Conservation (phyloP, 257 asterid genomes). For the Solanum rostratum region DNA sequence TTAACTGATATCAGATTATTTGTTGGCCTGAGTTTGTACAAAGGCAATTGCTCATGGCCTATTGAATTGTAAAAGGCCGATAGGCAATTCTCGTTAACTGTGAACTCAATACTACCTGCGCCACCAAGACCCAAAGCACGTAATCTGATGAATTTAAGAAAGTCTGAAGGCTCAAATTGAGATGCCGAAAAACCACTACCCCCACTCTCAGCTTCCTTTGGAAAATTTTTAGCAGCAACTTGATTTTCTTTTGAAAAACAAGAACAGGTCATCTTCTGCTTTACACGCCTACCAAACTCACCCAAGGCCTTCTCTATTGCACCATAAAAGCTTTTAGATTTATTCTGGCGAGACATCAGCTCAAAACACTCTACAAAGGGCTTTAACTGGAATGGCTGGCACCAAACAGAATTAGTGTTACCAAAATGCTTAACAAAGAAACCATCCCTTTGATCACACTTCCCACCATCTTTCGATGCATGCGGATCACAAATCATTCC, state of each 20-base stretch:
- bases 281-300: slow-evolving; percentile 50
- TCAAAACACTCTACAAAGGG: slow-evolving; percentile 55
- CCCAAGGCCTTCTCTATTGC: slow-evolving; percentile 57
- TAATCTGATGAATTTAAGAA: slow-evolving; percentile 25
- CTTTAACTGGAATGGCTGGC: slow-evolving; percentile 38
- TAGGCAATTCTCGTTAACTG: slow-evolving; percentile 32
- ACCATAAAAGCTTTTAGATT: slow-evolving; percentile 35
- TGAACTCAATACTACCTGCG: slow-evolving; percentile 36
- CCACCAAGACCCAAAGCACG: slow-evolving; percentile 24
- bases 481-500: slow-evolving; percentile 52
- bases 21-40: slow-evolving; percentile 38
- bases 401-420: slow-evolving; percentile 34
- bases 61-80: slow-evolving; percentile 48
- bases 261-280: slow-evolving; percentile 53
- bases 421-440: slow-evolving; percentile 51
- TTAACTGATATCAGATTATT: not conserved
- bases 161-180: slow-evolving; percentile 38
- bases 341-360: slow-evolving; percentile 28
- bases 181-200: slow-evolving; percentile 19
- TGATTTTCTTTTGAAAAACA: slow-evolving; percentile 38
- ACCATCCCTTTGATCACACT: slow-evolving; percentile 13
- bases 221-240: slow-evolving; percentile 1
- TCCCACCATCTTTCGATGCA: slow-evolving; percentile 6
- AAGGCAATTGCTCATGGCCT: slow-evolving; percentile 60
- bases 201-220: slow-evolving; percentile 4